Percentiles rank a stretch among this genome's conserved stretches.
phyloP scores from a whole-genome alignment of 192 early-diverging fungal species.

The Spinellus fusiger region DNA sequence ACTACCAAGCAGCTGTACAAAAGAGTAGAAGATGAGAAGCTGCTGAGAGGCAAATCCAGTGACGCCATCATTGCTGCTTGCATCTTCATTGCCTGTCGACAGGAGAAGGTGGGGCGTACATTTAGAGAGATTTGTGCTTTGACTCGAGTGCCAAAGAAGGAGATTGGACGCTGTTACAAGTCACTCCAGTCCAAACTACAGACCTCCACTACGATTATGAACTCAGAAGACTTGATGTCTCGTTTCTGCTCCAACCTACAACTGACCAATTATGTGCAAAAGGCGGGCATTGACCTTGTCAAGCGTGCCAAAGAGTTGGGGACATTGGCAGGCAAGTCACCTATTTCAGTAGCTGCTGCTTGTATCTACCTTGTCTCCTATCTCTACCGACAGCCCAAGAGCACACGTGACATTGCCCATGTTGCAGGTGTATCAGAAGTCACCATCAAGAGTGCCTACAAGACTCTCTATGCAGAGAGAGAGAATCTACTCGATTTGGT shows the following conservation, averaged over 20 bases:
- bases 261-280: slow-evolving; percentile 61
- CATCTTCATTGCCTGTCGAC: slow-evolving; percentile 90
- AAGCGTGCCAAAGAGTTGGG: slow-evolving; percentile 68
- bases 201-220: slow-evolving; percentile 58
- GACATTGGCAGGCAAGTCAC: slow-evolving; percentile 86
- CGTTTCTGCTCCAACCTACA: slow-evolving; percentile 80
- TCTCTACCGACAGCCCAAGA: slow-evolving; percentile 61
- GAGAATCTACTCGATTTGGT: slow-evolving; percentile 48
- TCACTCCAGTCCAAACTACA: slow-evolving; percentile 49
- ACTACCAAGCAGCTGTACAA: slow-evolving; percentile 85
- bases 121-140: slow-evolving; percentile 92
- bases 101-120: slow-evolving; percentile 78
- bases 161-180: slow-evolving; percentile 85
- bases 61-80: slow-evolving; percentile 88
- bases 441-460: slow-evolving; percentile 89
- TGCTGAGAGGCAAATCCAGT: slow-evolving; percentile 73
- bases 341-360: slow-evolving; percentile 88
- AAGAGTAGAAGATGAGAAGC: slow-evolving; percentile 75
- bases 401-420: slow-evolving; percentile 73
- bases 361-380: slow-evolving; percentile 84
- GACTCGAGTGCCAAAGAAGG: slow-evolving; percentile 90
- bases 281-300: slow-evolving; percentile 66
- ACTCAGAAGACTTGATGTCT: slow-evolving; percentile 66
- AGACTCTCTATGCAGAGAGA: slow-evolving; percentile 56
- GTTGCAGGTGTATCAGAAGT: slow-evolving; percentile 90